Base-by-base conservation (phyloP, 352 stramenopile species). In the Pythium folliculosum region DNA sequence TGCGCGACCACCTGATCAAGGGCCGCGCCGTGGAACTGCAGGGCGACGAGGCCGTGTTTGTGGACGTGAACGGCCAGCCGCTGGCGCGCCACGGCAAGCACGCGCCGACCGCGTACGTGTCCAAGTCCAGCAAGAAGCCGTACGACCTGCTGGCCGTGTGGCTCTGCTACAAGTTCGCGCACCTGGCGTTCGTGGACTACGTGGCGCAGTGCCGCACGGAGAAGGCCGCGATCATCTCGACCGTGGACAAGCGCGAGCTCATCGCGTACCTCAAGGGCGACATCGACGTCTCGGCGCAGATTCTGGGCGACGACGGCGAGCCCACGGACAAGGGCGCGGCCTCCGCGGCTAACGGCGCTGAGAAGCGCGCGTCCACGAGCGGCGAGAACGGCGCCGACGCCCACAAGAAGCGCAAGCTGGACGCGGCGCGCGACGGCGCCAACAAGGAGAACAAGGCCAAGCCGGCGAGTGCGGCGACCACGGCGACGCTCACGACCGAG, bases 171-270 rank as follows among this genome's bases (percentile, higher is more conserved):
- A 81, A 88, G 70, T 77, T 94, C 72, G 80, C 79, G 12, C 64
- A 64, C 25, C 71, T 96, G 45, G 81, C 73, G 51, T 96, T 96
- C 61, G 83, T 84, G 44, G 88, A 94, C 65, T 96, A 96, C 52
- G 84, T 96, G 32, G 81, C 86, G n/a, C 89, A 92, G 68, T 94
- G 86, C 57, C 81, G 88, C 27, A 65, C 80, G 7, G 84, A 91
- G 23, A 92, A 92, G 66, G 86, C 84, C 5, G 82, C 76, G 25
- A 91, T 92, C 77, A 80, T 96, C 13, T 94, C 88, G 17, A 90
- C 88, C 0, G 85, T 96, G 25, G 88, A 96, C 68, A 96, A 96
- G 76, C 92, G 93, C 51, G 88, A 96, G 60, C 80, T 96, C 32
- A 78, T 96, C 60, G 81, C 88, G 51, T 96, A 86, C 67, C 52